Evolutionary conservation across 2,329 filamentous ascomycete genomes (phyloP), one percentile per base, ranked within the genome.

Genomic region (Tolypocladium inflatum): DNA sequence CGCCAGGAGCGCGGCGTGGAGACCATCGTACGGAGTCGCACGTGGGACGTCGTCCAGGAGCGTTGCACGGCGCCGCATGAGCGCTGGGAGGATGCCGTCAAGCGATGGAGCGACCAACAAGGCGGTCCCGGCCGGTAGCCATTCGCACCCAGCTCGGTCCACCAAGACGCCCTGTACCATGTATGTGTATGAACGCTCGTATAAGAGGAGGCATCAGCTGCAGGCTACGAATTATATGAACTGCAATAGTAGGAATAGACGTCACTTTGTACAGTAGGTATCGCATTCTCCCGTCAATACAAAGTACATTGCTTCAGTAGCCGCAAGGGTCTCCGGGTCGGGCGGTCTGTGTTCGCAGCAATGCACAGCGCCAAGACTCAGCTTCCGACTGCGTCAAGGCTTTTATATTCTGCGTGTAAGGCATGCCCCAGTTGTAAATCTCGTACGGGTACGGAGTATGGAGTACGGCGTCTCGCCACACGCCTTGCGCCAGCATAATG

Each of bases 1-100:
- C 80, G 88, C 64, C 88, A 89, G 68, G 90, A 95, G 75, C 81
- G 84, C 66, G 82, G 83, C 43, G 84, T 95, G 19, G 90, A 95
- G 74, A 80, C 78, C 58, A 94, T 95, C 57, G 83, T 99, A 55
- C 81, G 94, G 63, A 80, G 82, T 55, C 82, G 91, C 70, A 95
- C 89, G 1, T 97, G 94, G 93, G 79, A 80, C 0, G 70, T 95
- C 33, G 80, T 97, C 3, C 81, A 80, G 45, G 88, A 92, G 67
- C 80, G 91, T 64, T 97, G 94, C 69, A 82, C 78, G 11, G 81
- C 80, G 54, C 74, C 77, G 43, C 77, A 76, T 2, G 74, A 77
- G 48, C 79, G 76, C 19, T 90, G 87, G 80, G 85, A 91, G 67
- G 78, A 81, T 59, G 86, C 85, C 2, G 69, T 90, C 53, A 79